Conservation (phyloP, 2,329 filamentous ascomycete genomes). For the Phialocephala subalpina region DNA sequence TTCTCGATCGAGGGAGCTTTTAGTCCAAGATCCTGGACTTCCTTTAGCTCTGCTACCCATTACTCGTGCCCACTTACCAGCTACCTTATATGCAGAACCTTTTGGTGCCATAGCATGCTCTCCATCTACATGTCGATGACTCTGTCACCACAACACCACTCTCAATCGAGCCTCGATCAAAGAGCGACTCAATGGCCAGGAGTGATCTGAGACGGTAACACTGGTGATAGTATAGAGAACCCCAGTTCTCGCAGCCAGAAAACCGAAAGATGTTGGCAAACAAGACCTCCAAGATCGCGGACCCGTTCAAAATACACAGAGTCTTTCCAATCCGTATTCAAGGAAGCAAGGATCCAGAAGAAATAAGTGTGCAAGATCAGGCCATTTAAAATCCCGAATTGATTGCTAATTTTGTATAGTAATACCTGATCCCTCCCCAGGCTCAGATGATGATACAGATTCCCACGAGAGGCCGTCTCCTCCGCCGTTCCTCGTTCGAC, state of each 20-base stretch:
- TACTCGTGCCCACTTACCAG: neutral
- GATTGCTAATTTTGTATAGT: neutral
- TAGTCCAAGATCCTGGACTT: neutral
- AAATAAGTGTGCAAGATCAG: neutral
- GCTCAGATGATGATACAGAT: neutral
- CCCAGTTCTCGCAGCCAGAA: neutral
- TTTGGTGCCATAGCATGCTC: neutral
- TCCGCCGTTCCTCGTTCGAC: neutral
- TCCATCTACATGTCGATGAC: neutral
- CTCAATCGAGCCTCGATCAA: neutral
- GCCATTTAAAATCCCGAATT: neutral
- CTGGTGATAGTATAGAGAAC: neutral
- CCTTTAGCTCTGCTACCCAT: neutral
- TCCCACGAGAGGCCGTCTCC: neutral
- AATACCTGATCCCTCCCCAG: neutral
- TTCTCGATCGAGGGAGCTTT: neutral
- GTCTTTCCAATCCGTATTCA: slow-evolving; percentile 15
- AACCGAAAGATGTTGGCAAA: neutral
- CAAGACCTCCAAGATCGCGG: neutral
- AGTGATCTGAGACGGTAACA: neutral
- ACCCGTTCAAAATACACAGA: slow-evolving; percentile 12
- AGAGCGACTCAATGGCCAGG: neutral
- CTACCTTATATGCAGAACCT: neutral
- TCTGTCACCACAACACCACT: neutral
- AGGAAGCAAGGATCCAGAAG: neutral